Conservation (phyloP, 2,329 filamentous ascomycete genomes). For the Scedosporium dehoogii region DNA sequence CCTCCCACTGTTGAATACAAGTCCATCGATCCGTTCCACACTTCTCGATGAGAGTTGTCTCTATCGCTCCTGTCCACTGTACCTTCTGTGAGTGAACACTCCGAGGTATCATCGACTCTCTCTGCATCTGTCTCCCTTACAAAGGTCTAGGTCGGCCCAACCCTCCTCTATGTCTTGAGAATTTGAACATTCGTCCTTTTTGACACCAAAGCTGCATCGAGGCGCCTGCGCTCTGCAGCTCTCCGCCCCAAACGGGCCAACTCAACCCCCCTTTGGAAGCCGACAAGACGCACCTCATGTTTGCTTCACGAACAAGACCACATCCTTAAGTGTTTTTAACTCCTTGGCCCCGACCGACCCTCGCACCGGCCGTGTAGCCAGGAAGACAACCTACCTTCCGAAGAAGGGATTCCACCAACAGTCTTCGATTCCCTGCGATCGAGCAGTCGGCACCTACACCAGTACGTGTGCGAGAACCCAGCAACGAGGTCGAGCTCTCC, state of each 20-base stretch:
- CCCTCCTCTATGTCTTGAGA: neutral
- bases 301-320: neutral
- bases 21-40: neutral
- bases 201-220: constrained; percentile 11
- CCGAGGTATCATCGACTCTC: neutral
- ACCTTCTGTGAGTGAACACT: neutral
- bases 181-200: neutral
- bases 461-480: neutral
- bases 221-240: constrained; percentile 13
- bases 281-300: constrained; percentile 2
- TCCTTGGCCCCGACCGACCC: neutral
- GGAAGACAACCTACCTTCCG: neutral
- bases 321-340: neutral
- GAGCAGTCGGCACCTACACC: neutral
- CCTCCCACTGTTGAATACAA: neutral
- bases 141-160: neutral
- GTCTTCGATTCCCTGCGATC: neutral
- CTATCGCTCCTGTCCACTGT: neutral
- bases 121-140: neutral
- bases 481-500: neutral
- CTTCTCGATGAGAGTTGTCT: neutral
- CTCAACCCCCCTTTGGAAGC: constrained; percentile 5
- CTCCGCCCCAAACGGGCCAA: constrained; percentile 11
- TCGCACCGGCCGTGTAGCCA: neutral
- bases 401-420: neutral